These are phyloP conservation scores for Byssothecium circinans DNA, from an alignment of 2,329 filamentous ascomycete genomes.

Conservation along the genomic window DNA sequence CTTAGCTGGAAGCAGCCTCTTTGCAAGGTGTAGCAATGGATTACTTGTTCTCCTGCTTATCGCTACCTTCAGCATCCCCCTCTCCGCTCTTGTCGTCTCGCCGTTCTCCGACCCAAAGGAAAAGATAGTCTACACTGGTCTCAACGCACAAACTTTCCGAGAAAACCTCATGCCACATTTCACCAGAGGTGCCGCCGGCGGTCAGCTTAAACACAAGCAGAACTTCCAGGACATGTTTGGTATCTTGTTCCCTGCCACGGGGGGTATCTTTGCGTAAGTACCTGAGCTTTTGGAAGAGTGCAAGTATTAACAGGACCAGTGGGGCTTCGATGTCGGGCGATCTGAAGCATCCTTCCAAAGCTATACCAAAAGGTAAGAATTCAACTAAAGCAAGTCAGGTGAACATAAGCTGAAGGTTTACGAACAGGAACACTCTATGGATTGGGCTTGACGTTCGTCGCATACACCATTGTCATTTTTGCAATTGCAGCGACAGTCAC, in stretches of 20 bases:
- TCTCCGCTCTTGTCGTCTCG: constrained; percentile 69
- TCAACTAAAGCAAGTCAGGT: constrained; percentile 66
- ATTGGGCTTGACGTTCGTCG: constrained; percentile 67
- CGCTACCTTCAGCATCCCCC: constrained; percentile 77
- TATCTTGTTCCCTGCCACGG: constrained; percentile 76
- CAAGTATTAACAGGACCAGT: constrained; percentile 27
- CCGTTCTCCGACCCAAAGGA: constrained; percentile 67
- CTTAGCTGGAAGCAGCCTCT: constrained; percentile 76
- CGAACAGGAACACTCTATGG: constrained; percentile 15
- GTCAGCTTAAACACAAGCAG: constrained; percentile 62
- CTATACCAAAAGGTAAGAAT: constrained; percentile 69
- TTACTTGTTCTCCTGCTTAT: constrained; percentile 71
- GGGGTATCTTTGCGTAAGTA: constrained; percentile 59
- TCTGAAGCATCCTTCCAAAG: constrained; percentile 76
- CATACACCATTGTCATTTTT: constrained; percentile 75
- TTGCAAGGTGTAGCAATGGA: constrained; percentile 77
- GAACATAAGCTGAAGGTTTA: constrained; percentile 67
- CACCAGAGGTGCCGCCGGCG: constrained; percentile 63
- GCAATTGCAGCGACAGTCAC: constrained; percentile 78
- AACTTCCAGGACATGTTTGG: constrained; percentile 84
- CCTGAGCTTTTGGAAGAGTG: not conserved
- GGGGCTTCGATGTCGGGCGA: constrained; percentile 92
- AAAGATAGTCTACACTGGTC: constrained; percentile 75
- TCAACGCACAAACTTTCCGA: constrained; percentile 68
- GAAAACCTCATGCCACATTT: constrained; percentile 73